Evolutionary conservation across 2,329 filamentous ascomycete species (phyloP), one percentile per base, ranked within the genome.

Genomic region (Colletotrichum lentis): DNA sequence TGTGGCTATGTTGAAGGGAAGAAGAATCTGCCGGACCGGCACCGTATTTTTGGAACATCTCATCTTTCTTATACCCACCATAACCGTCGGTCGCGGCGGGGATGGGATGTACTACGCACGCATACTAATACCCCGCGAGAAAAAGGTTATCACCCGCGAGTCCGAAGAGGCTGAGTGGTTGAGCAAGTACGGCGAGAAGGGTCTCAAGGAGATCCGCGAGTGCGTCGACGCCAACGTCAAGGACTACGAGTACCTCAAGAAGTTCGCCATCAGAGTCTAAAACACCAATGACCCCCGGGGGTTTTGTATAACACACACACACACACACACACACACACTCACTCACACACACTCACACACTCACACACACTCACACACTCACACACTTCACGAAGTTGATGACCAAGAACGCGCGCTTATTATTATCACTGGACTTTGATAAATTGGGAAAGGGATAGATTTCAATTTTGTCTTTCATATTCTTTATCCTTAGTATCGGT

Each of bases 201-300:
- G 83, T 14, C 88, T 90, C 64, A 88, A 87, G 76, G 77, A 90
- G 54, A 95, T 96, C 75, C 83, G 89, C 69, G 82, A 88, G 73
- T 90, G 86, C 14, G 92, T 94, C 44, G 85, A 92, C 69, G 89
- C 86, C 62, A 94, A 93, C 74, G 81, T 92, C 55, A 82, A 84
- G 58, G 85, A 93, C 76, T 96, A 96, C 77, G 91, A 95, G 79
- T 93, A 94, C 76, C 80, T 96, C 78, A 94, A 91, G 85, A 85
- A 88, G 74, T 96, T 93, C 79, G 89, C 89, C 69, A 83, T 93
- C 74, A 86, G 87, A 78, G 81, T 87, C 70, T 88, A 78, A 74
- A 18, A 46, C 43, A 6, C 7, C 22, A 24, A n/a, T 31, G 27
- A 1, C 43, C 2, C 47, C 27, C 18, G 2, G 5, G 16, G 31